These are phyloP conservation scores for Boletus pseudo-olivaceus DNA, from an alignment of 768 basidiomycete species.

Conservation along the genomic window DNA sequence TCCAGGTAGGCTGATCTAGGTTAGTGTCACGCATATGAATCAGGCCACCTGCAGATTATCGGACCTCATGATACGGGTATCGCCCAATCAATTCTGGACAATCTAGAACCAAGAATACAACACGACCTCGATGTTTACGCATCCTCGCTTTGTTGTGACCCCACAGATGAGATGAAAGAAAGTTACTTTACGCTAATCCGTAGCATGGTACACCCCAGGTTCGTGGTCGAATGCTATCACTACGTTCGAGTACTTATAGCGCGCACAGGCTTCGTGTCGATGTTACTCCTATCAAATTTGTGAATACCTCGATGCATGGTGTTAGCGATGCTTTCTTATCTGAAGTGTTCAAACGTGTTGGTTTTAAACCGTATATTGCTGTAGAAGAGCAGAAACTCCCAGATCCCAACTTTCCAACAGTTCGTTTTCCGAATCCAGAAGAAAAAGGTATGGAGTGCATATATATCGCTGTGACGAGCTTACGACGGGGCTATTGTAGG, in stretches of 20 bases:
- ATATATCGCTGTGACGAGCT: neutral
- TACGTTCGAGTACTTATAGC: neutral
- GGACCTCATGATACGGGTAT: constrained; percentile 81
- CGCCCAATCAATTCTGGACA: constrained; percentile 55
- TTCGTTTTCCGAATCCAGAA: constrained; percentile 85
- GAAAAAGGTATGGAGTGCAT: constrained; percentile 60
- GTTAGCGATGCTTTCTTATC: constrained; percentile 68
- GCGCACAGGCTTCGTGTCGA: constrained; percentile 8
- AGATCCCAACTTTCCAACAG: constrained; percentile 84
- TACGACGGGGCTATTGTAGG: constrained; percentile 31
- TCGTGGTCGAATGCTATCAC: neutral
- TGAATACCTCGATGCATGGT: constrained; percentile 90
- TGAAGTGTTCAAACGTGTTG: constrained; percentile 54
- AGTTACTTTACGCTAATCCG: constrained; percentile 51
- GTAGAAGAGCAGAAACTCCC: constrained; percentile 67
- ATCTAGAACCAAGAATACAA: constrained; percentile 55
- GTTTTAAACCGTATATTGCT: constrained; percentile 55
- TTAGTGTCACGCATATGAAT: neutral
- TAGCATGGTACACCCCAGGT: constrained; percentile 18
- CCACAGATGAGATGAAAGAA: constrained; percentile 55
- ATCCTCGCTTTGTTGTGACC: constrained; percentile 50
- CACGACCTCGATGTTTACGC: constrained; percentile 31
- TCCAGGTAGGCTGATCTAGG: constrained; percentile 50
- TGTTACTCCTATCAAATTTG: constrained; percentile 48
- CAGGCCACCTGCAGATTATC: constrained; percentile 57